Conservation (phyloP, 176 grass and related monocot species). For the Rhipidocladum racemiflorum region DNA sequence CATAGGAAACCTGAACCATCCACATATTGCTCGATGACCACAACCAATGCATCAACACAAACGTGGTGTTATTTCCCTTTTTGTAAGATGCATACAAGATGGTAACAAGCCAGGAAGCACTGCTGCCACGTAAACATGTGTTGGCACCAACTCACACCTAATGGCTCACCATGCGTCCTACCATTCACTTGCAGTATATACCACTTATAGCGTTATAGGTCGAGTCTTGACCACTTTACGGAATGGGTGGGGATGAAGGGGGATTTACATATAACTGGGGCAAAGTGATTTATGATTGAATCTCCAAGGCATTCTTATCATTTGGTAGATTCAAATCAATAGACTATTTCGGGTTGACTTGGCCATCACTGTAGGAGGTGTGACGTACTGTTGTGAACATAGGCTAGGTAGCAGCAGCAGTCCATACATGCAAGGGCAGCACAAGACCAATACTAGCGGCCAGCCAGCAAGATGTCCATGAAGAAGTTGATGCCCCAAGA, state of each 20-base stretch:
- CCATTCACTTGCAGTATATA: background rate
- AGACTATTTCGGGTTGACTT: background rate
- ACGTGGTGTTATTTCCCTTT: conserved; percentile 5
- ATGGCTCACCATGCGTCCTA: background rate
- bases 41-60: conserved; percentile 19
- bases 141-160: background rate
- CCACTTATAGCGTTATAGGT: background rate
- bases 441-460: too few species aligned
- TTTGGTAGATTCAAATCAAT: background rate
- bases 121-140: background rate
- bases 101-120: background rate
- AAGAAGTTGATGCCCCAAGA: background rate
- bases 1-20: conserved; percentile 5
- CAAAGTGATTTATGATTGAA: background rate
- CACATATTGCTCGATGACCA: conserved; percentile 1
- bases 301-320: background rate
- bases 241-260: background rate
- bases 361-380: background rate
- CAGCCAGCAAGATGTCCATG: too few species aligned
- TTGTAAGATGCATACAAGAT: background rate
- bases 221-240: background rate
- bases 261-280: background rate
- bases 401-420: too few species aligned
- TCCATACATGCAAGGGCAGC: too few species aligned
- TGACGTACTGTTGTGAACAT: background rate